phyloP scores from a whole-genome alignment of 164 flowering plant species.

The Chloranthus sessilifolius region DNA sequence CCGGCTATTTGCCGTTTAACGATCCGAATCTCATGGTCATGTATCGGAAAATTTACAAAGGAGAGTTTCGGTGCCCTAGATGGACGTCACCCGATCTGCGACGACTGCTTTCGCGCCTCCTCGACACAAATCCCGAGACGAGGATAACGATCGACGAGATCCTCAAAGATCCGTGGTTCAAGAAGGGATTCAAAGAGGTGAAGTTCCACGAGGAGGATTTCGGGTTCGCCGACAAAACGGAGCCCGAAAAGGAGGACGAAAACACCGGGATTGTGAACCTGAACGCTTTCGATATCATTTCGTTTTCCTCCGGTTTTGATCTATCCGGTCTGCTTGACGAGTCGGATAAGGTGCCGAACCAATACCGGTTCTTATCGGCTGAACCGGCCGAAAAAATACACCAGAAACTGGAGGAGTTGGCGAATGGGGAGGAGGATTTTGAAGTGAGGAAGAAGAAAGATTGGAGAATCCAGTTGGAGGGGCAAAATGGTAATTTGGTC shows the following conservation, averaged over 20 bases:
- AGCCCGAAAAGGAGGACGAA: constrained; percentile 1
- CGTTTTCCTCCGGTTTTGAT: constrained; percentile 53
- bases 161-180: constrained; percentile 53
- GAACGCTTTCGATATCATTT: constrained; percentile 74
- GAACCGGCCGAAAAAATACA: constrained; percentile 34
- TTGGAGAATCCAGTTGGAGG: constrained; percentile 24
- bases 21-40: constrained; percentile 56
- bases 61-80: constrained; percentile 55
- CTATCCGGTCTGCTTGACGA: constrained; percentile 39
- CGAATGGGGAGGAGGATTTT: constrained; percentile 14
- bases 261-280: constrained; percentile 9
- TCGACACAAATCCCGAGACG: constrained; percentile 50
- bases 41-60: constrained; percentile 60
- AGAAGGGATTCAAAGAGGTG: constrained; percentile 24
- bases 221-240: constrained; percentile 5
- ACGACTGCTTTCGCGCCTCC: constrained; percentile 35
- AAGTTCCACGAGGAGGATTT: constrained; percentile 20
- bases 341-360: constrained; percentile 5
- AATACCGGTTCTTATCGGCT: constrained; percentile 33
- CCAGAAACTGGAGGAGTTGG: constrained; percentile 29
- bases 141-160: constrained; percentile 53
- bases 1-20: constrained; percentile 67
- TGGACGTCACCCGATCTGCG: constrained; percentile 59
- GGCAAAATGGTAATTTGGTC: constrained; percentile 27
- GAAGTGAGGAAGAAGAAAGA: constrained; percentile 20